Evolutionary conservation across 371 early-diverging fungal species (phyloP).

Genomic region (Zopfochytrium polystomum): DNA sequence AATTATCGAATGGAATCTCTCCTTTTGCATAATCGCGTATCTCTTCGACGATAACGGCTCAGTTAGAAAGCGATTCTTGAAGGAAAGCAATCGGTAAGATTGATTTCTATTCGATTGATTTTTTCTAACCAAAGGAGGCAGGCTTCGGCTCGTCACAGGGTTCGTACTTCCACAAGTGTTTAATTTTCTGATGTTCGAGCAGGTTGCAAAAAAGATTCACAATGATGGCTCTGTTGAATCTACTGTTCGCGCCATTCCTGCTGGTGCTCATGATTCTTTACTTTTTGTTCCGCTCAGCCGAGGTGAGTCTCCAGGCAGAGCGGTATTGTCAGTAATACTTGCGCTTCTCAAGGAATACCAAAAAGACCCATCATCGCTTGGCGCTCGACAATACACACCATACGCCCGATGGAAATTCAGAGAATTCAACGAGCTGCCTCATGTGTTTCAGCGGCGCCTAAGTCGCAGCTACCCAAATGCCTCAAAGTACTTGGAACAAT

Average conservation of each 20-base stretch:
- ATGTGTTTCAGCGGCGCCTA: slow-evolving; percentile 76
- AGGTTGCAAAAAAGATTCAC: slow-evolving; percentile 79
- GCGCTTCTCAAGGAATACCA: slow-evolving; percentile 67
- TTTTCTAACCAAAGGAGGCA: slow-evolving; percentile 4
- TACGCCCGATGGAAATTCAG: slow-evolving; percentile 90
- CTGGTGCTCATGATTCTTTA: slow-evolving; percentile 75
- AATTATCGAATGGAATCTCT: slow-evolving; percentile 89
- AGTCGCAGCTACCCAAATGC: slow-evolving; percentile 69
- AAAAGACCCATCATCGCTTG: slow-evolving; percentile 80
- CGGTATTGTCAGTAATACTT: too few species aligned
- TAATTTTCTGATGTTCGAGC: slow-evolving; percentile 4
- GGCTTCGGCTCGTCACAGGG: slow-evolving; percentile 22
- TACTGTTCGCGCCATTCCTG: slow-evolving; percentile 84
- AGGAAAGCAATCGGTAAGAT: slow-evolving; percentile 49
- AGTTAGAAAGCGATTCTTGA: slow-evolving; percentile 74
- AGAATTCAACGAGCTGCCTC: slow-evolving; percentile 95
- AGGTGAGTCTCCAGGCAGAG: too few species aligned
- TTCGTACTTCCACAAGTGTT: slow-evolving; percentile 1
- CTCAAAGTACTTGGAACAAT: slow-evolving; percentile 80
- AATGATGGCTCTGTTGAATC: slow-evolving; percentile 80
- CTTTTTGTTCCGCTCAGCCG: slow-evolving; percentile 91
- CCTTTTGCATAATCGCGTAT: slow-evolving; percentile 76
- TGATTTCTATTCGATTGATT: neutral
- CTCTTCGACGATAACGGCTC: slow-evolving; percentile 84
- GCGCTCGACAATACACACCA: slow-evolving; percentile 78